These are phyloP conservation scores for Boletus rubroflammeus DNA, from an alignment of 768 basidiomycete species.

Conservation along the genomic window DNA sequence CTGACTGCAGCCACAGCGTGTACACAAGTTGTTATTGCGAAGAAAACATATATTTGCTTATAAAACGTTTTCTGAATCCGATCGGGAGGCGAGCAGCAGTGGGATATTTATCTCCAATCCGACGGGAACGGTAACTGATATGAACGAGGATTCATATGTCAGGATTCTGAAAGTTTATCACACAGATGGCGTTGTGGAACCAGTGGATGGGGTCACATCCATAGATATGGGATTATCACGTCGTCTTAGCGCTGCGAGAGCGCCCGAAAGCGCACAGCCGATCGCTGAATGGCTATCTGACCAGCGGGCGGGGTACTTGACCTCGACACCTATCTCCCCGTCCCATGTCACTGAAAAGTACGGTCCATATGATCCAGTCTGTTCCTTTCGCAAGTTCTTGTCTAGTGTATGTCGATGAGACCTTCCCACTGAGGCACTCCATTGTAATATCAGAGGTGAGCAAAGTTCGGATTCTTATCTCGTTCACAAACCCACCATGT, in stretches of 20 bases:
- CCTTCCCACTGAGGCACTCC: conserved; percentile 39
- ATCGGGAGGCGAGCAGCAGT: conserved; percentile 29
- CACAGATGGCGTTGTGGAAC: conserved; percentile 62
- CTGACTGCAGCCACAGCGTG: conserved; percentile 24
- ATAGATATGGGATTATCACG: conserved; percentile 73
- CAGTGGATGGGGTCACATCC: conserved; percentile 45
- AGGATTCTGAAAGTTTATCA: conserved; percentile 8
- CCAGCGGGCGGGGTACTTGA: conserved; percentile 40
- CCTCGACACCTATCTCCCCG: conserved; percentile 51
- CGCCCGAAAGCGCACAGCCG: conserved; percentile 9
- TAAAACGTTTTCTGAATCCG: conserved; percentile 38
- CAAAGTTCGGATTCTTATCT: conserved; percentile 2
- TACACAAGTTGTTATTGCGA: conserved; percentile 70
- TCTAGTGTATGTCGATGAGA: conserved; percentile 44
- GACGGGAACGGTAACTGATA: conserved; percentile 46
- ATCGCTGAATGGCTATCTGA: background rate
- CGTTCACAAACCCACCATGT: conserved; percentile 2
- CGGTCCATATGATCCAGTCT: background rate
- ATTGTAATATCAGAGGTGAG: conserved; percentile 44
- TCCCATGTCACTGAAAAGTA: conserved; percentile 50
- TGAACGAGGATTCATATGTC: background rate
- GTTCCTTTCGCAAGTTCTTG: conserved; percentile 10
- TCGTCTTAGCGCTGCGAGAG: conserved; percentile 52
- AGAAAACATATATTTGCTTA: conserved; percentile 68
- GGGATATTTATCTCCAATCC: conserved; percentile 72